These are phyloP conservation scores for Coemansia furcata DNA, from an alignment of 192 early-diverging fungal genomes.

Conservation along the genomic window DNA sequence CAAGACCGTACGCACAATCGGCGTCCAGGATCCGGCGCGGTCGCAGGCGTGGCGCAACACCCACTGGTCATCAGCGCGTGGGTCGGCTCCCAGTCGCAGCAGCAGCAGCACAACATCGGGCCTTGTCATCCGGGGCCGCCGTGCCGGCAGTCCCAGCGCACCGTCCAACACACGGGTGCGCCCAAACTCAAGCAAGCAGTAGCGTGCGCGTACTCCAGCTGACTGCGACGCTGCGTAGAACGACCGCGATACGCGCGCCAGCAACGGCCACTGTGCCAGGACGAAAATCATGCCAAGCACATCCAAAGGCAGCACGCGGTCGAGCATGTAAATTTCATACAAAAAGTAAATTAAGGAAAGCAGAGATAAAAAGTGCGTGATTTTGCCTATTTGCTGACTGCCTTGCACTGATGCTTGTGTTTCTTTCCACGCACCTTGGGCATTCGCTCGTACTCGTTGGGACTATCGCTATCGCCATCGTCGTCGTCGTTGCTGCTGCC, in stretches of 20 bases:
- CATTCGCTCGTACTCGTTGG: conserved; percentile 54
- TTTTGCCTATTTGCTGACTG: neutral
- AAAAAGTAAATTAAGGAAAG: neutral
- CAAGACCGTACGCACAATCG: conserved; percentile 33
- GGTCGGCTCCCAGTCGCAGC: conserved; percentile 48
- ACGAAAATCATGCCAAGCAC: conserved; percentile 49
- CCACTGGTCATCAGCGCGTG: conserved; percentile 49
- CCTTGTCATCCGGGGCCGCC: conserved; percentile 32
- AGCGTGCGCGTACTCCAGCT: conserved; percentile 39
- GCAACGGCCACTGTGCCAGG: conserved; percentile 49
- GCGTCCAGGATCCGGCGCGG: conserved; percentile 20
- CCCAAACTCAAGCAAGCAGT: conserved; percentile 45
- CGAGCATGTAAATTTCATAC: conserved; percentile 8
- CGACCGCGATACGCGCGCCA: conserved; percentile 30
- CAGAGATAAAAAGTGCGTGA: neutral
- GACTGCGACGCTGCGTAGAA: conserved; percentile 37
- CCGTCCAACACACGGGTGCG: conserved; percentile 36
- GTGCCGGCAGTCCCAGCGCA: conserved; percentile 23
- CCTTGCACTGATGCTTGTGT: conserved; percentile 1
- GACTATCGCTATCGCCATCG: conserved; percentile 18
- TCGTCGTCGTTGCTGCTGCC: conserved; percentile 8
- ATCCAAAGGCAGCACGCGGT: conserved; percentile 43
- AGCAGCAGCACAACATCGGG: conserved; percentile 45
- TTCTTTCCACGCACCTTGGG: conserved; percentile 12
- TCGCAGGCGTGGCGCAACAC: conserved; percentile 44